Evolutionary conservation across 352 stramenopile species (phyloP).

Genomic region (Globisporangium nodosum): DNA sequence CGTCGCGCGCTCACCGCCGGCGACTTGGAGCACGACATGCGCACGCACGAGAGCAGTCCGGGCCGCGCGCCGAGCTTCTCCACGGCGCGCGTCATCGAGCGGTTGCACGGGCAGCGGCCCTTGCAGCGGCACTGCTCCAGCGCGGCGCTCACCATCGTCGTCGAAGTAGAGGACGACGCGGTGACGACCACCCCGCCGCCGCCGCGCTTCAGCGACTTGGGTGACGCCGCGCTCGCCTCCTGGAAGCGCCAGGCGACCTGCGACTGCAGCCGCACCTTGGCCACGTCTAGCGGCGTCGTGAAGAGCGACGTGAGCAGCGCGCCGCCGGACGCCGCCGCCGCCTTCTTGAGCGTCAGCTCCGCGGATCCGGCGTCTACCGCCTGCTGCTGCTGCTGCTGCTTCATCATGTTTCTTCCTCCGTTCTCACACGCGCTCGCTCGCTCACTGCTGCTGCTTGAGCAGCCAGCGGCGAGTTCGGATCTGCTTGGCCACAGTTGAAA

Average conservation of each 20-base stretch:
- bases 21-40: slow-evolving; percentile 28
- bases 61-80: slow-evolving; percentile 28
- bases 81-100: slow-evolving; percentile 40
- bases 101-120: slow-evolving; percentile 47
- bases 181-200: slow-evolving; percentile 1
- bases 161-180: background rate
- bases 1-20: background rate
- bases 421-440: no score
- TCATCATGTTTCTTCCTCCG: background rate
- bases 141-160: slow-evolving; percentile 12
- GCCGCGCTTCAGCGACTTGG: background rate
- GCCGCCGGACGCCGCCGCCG: slow-evolving; percentile 53
- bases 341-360: slow-evolving; percentile 57
- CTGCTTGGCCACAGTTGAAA: background rate
- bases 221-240: background rate
- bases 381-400: slow-evolving; percentile 3
- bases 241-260: slow-evolving; percentile 36
- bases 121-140: slow-evolving; percentile 43
- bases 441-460: background rate
- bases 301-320: slow-evolving; percentile 80
- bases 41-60: slow-evolving; percentile 25
- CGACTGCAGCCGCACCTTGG: slow-evolving; percentile 76
- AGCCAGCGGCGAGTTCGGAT: no score
- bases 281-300: slow-evolving; percentile 77
- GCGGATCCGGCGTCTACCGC: slow-evolving; percentile 6